A percentile compares a stretch with the other conserved stretches of the same genome.
phyloP scores from a whole-genome alignment of 129 eudicot species.

The Dittrichia graveolens region DNA sequence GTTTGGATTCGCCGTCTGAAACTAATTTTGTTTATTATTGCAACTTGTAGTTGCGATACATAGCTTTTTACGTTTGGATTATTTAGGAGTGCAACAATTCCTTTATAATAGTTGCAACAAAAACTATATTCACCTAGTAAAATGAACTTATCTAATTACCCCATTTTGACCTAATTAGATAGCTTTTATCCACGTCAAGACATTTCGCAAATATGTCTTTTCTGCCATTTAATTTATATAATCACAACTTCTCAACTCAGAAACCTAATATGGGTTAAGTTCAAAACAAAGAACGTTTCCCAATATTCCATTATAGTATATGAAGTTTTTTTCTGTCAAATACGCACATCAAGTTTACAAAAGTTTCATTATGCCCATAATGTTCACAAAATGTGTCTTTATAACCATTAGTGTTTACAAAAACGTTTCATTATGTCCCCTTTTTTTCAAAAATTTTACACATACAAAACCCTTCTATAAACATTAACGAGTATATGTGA shows the following conservation, averaged over 20 bases:
- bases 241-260: neutral
- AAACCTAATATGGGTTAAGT: too few relatives aligned
- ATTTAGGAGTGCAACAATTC: neutral
- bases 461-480: too few relatives aligned
- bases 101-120: neutral
- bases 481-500: too few relatives aligned
- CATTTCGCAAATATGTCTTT: neutral
- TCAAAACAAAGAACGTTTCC: too few relatives aligned
- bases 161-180: neutral
- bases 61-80: neutral
- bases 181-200: neutral
- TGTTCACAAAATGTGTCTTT: too few relatives aligned
- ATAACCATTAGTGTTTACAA: too few relatives aligned
- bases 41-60: neutral
- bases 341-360: too few relatives aligned
- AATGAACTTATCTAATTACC: neutral
- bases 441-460: too few relatives aligned
- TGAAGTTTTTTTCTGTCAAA: too few relatives aligned
- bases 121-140: neutral
- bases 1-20: neutral
- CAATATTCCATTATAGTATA: too few relatives aligned
- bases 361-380: too few relatives aligned
- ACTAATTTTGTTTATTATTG: neutral
- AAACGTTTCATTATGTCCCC: too few relatives aligned
- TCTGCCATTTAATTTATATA: neutral